Evolutionary conservation across 1,284 basidiomycete species (phyloP), one percentile per base, ranked within the genome.

Genomic region (Cystobasidiaceae sp.): DNA sequence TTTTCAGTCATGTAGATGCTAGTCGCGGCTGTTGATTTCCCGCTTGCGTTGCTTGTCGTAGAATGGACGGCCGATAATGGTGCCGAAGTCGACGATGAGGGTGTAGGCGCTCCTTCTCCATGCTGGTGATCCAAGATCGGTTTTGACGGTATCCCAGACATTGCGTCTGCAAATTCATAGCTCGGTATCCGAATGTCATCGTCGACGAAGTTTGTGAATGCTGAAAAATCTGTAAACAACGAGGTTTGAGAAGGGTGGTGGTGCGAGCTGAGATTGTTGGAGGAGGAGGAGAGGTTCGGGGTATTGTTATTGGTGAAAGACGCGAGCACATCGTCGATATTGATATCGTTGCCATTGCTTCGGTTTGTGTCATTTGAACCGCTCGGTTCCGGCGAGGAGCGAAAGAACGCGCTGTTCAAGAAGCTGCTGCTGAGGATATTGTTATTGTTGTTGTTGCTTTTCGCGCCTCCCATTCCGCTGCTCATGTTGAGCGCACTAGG

Each of bases 161-260:
- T n/a, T n/a, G n/a, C n/a, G n/a, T n/a, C n/a, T n/a, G n/a, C n/a
- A n/a, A n/a, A n/a, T n/a, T n/a, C n/a, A n/a, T n/a, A n/a, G n/a
- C n/a, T n/a, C 15, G 37, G 54, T 41, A 56, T 32, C 11, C 39
- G 54, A 30, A 56, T 56, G 27, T 56, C 49, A 56, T 64, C 51
- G 23, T 64, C 61, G 17, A 48, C 45, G 1, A 64, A 44, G n/a
- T 56, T 56, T 17, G 54, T 56, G 27, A 43, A 56, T 30, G 37
- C 54, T 28, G 54, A 56, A 23, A 56, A 56, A 21, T 56, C 54
- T 28, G 21, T 44, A 44, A 56, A 56, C 27, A 43, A 49, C 1
- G 60, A 49, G 28, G 43, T 46, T 19, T n/a, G n/a, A n/a, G n/a
- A n/a, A n/a, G n/a, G n/a, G n/a, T n/a, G n/a, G n/a, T n/a, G n/a